phyloP scores from a whole-genome alignment of 1,139 yeast species.

The Protomyces inouyei region DNA sequence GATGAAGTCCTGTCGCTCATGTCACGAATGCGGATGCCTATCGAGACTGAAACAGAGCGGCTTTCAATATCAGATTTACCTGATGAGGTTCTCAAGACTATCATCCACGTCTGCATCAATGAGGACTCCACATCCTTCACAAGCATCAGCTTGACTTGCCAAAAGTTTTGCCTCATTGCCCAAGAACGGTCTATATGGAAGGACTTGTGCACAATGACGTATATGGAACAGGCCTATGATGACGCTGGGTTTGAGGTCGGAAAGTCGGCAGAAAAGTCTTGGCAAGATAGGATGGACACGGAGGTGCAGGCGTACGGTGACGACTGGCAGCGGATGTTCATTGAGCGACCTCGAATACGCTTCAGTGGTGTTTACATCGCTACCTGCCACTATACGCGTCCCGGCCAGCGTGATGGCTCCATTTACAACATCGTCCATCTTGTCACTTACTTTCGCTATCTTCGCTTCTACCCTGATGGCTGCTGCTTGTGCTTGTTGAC shows the following conservation, averaged over 20 bases:
- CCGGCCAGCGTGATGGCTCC: constrained; percentile 65
- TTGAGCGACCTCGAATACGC: constrained; percentile 64
- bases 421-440: constrained; percentile 61
- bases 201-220: constrained; percentile 52
- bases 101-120: constrained; percentile 47
- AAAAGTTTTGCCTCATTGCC: constrained; percentile 58
- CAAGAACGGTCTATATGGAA: constrained; percentile 57
- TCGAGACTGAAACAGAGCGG: constrained; percentile 37
- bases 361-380: constrained; percentile 81
- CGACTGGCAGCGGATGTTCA: constrained; percentile 43
- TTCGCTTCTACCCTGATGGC: constrained; percentile 78
- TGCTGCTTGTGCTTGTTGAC: constrained; percentile 61
- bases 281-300: neutral
- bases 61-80: constrained; percentile 58
- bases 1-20: constrained; percentile 6
- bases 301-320: constrained; percentile 32
- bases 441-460: constrained; percentile 80
- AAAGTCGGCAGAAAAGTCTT: constrained; percentile 26
- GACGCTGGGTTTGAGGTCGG: neutral
- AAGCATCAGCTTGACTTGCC: constrained; percentile 57
- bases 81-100: constrained; percentile 55
- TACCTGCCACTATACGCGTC: constrained; percentile 74
- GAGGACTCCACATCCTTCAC: constrained; percentile 60
- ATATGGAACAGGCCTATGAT: constrained; percentile 49
- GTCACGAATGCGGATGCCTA: constrained; percentile 7